Evolutionary conservation across 257 asterid species (phyloP).

Genomic region (Gynochthodes officinalis): DNA sequence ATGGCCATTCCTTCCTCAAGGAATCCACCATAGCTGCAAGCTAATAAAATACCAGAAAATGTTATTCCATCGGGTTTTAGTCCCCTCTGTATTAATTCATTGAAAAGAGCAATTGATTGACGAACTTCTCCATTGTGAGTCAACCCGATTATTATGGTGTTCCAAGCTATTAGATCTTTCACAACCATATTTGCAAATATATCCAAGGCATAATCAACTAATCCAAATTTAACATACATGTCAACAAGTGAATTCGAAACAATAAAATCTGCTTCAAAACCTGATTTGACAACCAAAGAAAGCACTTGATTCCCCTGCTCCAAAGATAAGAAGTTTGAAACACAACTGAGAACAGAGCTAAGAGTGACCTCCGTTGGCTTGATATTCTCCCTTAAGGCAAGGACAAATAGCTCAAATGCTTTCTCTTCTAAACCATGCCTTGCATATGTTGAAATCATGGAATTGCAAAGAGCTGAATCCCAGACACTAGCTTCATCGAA

Average conservation of each 20-base stretch:
- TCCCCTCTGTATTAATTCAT: constrained; percentile 42
- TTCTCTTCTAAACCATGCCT: constrained; percentile 40
- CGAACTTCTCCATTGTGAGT: constrained; percentile 47
- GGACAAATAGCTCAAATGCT: constrained; percentile 47
- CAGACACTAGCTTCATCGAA: constrained; percentile 37
- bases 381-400: constrained; percentile 34
- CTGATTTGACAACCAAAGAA: constrained; percentile 55
- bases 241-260: constrained; percentile 60
- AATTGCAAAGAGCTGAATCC: constrained; percentile 50
- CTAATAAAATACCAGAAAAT: constrained; percentile 44
- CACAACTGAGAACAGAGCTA: constrained; percentile 46
- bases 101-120: constrained; percentile 43
- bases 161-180: constrained; percentile 66
- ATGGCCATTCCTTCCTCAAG: constrained; percentile 46
- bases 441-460: constrained; percentile 65
- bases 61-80: constrained; percentile 51
- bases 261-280: constrained; percentile 49
- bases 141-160: constrained; percentile 52
- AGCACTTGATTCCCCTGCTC: constrained; percentile 61
- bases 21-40: constrained; percentile 54
- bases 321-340: constrained; percentile 36
- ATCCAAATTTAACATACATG: constrained; percentile 50
- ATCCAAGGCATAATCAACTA: constrained; percentile 34
- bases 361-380: constrained; percentile 62
- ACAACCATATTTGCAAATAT: constrained; percentile 34